Conservation (phyloP, 345 rosid genomes). For the Citrus australasica region DNA sequence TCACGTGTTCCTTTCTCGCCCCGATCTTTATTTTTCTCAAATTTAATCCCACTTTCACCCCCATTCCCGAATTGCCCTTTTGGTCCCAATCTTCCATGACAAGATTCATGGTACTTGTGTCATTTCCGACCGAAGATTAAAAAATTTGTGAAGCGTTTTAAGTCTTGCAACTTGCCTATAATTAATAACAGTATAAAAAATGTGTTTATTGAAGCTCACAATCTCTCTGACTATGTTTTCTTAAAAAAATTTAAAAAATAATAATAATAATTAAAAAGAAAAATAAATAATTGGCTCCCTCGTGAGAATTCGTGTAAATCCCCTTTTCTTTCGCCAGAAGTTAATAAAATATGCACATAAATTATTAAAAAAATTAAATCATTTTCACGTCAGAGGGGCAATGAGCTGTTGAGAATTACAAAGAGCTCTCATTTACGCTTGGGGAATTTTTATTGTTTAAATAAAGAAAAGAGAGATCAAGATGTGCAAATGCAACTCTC, state of each 20-base stretch:
- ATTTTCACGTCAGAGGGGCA: slow-evolving; percentile 15
- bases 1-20: slow-evolving; percentile 34
- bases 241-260: too few species aligned
- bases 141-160: background rate
- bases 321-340: slow-evolving; percentile 43
- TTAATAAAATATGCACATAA: slow-evolving; percentile 14
- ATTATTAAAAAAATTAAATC: background rate
- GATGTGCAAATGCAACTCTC: background rate
- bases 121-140: background rate
- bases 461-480: slow-evolving; percentile 1
- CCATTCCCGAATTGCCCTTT: background rate
- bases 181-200: background rate
- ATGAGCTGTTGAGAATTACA: background rate
- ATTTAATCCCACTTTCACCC: slow-evolving; percentile 3
- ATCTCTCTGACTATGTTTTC: background rate
- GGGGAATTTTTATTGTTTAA: background rate
- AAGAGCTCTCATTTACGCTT: background rate
- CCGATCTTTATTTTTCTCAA: background rate
- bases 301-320: slow-evolving; percentile 24
- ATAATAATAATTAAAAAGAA: background rate
- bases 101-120: background rate
- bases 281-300: background rate
- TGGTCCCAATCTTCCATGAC: rapidly evolving
- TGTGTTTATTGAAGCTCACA: background rate
- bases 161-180: background rate